Base-by-base conservation (phyloP, 352 stramenopile genomes). In the Pythium aquatile region DNA sequence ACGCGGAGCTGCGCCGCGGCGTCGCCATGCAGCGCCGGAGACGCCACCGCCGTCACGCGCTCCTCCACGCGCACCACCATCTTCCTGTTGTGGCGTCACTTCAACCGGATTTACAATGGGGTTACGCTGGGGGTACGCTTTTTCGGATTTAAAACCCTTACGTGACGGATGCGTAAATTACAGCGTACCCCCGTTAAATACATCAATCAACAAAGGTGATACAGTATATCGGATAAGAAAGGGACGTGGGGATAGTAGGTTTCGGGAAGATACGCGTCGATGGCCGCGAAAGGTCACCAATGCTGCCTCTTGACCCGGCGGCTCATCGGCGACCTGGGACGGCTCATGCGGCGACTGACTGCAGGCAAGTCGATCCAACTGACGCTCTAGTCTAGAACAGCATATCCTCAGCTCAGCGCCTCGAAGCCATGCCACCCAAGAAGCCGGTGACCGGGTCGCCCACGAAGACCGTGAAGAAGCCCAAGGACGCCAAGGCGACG, bases 51-150 rank as follows among this genome's bases (percentile, higher is more conserved):
- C 47, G 73, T 68, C 30, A 81, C 65, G 14, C 75, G 69, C 37
- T 81, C 78, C 33, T 86, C 79, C 26, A 85, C 54, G 9, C 68
- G 67, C 20, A 85, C 69, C 20, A 83, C 77, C 77, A 88, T 87
- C 1, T 35, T 49, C 20, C 2, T 16, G 29, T 11, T n/a, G n/a
- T n/a, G 5, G 16, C 39, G 16, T n/a, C 42, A 68, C 65, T 72
- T 72, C 65, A 71, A 71, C 47, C 17, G 39, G 16, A 5, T 61
- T 14, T n/a, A n/a, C n/a, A 5, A n/a, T 46, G 9, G 39, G 39
- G 39, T 46, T 46, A 46, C 39, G 39, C 39, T 46, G n/a, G n/a
- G n/a, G 20, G 20, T 24, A 24, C 20, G 20, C 20, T 24, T 24
- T 24, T 24, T 46, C n/a, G 39, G 39, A n/a, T 46, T 20, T 46